phyloP scores from a whole-genome alignment of 78 protist genomes.

The Dictyostelium firmibasis region DNA sequence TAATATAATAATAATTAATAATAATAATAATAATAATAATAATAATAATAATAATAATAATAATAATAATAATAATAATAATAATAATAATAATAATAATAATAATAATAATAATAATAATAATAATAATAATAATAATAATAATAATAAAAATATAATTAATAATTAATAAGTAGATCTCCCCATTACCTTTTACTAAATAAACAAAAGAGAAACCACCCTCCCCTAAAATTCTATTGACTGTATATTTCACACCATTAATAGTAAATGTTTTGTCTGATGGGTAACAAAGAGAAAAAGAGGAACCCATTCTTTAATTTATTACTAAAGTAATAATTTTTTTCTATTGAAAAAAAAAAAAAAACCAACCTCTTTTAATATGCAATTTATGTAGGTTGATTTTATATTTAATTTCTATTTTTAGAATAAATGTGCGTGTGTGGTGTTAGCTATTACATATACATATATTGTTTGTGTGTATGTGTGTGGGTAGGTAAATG shows the following conservation, averaged over 20 bases:
- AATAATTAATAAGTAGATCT: no score
- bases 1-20: background rate
- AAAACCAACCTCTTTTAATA: background rate
- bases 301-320: slow-evolving; percentile 34
- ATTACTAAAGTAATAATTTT: no score
- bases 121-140: no score
- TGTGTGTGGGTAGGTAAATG: no score
- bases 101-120: no score
- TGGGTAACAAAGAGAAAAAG: slow-evolving; percentile 43
- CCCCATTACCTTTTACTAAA: slow-evolving; percentile 39
- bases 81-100: no score
- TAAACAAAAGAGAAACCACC: slow-evolving; percentile 80
- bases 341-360: no score
- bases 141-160: no score
- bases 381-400: background rate
- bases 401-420: background rate
- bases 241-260: slow-evolving; percentile 11
- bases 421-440: background rate
- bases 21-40: no score
- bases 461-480: background rate
- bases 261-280: slow-evolving; percentile 28
- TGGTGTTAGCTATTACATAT: background rate
- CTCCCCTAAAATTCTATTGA: slow-evolving; percentile 27
- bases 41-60: no score
- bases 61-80: no score